Evolutionary conservation across 495 filamentous ascomycete species (phyloP).

Genomic region (Neurospora sp.): DNA sequence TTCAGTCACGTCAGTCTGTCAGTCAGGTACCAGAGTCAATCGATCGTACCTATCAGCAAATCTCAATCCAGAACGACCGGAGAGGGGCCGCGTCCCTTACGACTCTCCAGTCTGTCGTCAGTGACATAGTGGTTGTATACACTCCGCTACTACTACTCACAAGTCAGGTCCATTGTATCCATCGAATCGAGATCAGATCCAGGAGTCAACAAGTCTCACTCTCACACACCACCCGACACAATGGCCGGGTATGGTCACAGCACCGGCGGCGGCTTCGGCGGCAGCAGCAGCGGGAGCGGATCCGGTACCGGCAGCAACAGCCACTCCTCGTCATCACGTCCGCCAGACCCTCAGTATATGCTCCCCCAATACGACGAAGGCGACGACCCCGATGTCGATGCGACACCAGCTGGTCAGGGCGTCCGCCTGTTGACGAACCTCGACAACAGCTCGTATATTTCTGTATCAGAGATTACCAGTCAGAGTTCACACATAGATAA

Average conservation of each 20-base stretch:
- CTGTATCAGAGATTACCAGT: background rate
- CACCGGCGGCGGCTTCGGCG: background rate
- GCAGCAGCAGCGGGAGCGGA: background rate
- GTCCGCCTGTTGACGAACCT: constrained; percentile 38
- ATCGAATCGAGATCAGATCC: background rate
- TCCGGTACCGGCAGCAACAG: constrained; percentile 11
- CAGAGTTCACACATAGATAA: background rate
- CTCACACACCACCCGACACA: background rate
- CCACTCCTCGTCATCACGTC: constrained; percentile 29
- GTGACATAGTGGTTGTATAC: background rate
- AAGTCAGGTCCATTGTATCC: background rate
- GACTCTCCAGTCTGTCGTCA: background rate
- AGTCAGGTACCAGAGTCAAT: constrained; percentile 14
- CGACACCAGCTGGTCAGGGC: constrained; percentile 19
- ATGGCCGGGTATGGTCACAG: background rate
- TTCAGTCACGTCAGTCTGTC: background rate
- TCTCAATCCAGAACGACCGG: background rate
- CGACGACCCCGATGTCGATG: constrained; percentile 28
- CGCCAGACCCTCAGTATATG: constrained; percentile 29
- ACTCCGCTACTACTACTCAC: background rate
- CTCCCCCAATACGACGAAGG: constrained; percentile 40
- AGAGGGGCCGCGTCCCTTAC: constrained; percentile 1
- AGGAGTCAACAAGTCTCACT: background rate
- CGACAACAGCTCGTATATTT: background rate
- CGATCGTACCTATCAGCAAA: constrained; percentile 9